A percentile compares a stretch with the other conserved stretches of the same genome.
Evolutionary conservation across 73 alveolate genomes (phyloP).

Genomic region (Paraurostyla sp.): DNA sequence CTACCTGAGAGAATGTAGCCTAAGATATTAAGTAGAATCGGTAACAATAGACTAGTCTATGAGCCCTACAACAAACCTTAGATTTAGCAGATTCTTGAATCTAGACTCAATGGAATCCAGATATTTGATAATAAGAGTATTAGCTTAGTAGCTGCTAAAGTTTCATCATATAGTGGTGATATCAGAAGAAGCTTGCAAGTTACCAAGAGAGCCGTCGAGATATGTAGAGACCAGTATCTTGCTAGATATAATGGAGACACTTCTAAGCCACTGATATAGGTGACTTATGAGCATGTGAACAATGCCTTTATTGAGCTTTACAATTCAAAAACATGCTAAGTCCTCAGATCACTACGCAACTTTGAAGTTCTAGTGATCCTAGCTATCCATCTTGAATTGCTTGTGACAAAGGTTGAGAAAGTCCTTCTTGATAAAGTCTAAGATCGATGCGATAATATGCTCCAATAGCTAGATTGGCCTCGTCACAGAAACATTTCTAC

Average conservation of each 20-base stretch:
- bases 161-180: slow-evolving; percentile 93
- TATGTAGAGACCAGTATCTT: slow-evolving; percentile 63
- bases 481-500: neutral
- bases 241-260: slow-evolving; percentile 7
- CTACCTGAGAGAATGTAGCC: slow-evolving; percentile 91
- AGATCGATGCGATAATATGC: slow-evolving; percentile 32
- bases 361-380: slow-evolving; percentile 79
- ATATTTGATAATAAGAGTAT: slow-evolving; percentile 81
- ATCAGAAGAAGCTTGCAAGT: slow-evolving; percentile 90
- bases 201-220: slow-evolving; percentile 90
- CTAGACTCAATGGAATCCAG: slow-evolving; percentile 82
- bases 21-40: slow-evolving; percentile 93
- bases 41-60: slow-evolving; percentile 92
- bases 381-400: slow-evolving; percentile 39
- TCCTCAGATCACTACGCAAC: slow-evolving; percentile 77
- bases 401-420: slow-evolving; percentile 3
- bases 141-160: slow-evolving; percentile 83
- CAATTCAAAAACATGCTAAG: slow-evolving; percentile 77
- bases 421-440: slow-evolving; percentile 16
- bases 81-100: slow-evolving; percentile 81
- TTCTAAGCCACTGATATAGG: neutral
- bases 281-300: slow-evolving; percentile 55
- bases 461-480: neutral
- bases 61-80: slow-evolving; percentile 90
- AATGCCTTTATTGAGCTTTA: slow-evolving; percentile 82